phyloP scores from a whole-genome alignment of 2,329 filamentous ascomycete genomes.

The Colletotrichum australisinense region DNA sequence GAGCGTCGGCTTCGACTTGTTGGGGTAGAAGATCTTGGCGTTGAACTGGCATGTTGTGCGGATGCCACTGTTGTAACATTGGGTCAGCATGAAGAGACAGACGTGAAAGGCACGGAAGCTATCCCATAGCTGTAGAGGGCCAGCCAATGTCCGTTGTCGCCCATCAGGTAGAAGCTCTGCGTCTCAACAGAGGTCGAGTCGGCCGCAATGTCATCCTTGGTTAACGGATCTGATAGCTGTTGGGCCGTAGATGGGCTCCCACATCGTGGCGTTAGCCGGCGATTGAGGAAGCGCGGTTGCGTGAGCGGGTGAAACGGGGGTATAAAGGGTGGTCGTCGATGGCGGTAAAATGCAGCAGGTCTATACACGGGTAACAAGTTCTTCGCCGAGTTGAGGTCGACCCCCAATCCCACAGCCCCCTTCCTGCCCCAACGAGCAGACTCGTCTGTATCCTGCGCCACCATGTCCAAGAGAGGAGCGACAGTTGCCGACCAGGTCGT shows the following conservation, averaged over 20 bases:
- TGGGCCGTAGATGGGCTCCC: constrained; percentile 95
- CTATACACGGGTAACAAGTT: background rate
- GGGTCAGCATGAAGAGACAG: constrained; percentile 36
- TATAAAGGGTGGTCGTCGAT: background rate
- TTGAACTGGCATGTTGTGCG: constrained; percentile 94
- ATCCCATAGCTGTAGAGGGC: constrained; percentile 87
- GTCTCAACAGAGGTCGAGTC: constrained; percentile 93
- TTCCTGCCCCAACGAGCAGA: background rate
- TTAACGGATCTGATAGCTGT: constrained; percentile 87
- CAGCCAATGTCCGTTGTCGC: constrained; percentile 82
- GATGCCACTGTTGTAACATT: constrained; percentile 73
- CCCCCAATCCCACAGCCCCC: too few relatives aligned
- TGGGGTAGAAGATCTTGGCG: constrained; percentile 87
- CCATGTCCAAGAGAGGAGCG: constrained; percentile 64
- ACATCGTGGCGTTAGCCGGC: too few relatives aligned
- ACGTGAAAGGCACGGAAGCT: background rate
- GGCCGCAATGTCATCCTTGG: constrained; percentile 77
- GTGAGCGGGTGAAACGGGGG: background rate
- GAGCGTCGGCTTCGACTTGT: constrained; percentile 77
- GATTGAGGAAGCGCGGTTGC: too few relatives aligned
- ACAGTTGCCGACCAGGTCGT: constrained; percentile 78
- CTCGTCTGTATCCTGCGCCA: constrained; percentile 37
- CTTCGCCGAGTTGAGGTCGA: too few relatives aligned
- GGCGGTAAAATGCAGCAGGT: constrained; percentile 4
- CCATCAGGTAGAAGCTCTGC: constrained; percentile 90